Evolutionary conservation across 2,329 filamentous ascomycete species (phyloP), one percentile per base, ranked within the genome.

Genomic region (Alternaria conjuncta): DNA sequence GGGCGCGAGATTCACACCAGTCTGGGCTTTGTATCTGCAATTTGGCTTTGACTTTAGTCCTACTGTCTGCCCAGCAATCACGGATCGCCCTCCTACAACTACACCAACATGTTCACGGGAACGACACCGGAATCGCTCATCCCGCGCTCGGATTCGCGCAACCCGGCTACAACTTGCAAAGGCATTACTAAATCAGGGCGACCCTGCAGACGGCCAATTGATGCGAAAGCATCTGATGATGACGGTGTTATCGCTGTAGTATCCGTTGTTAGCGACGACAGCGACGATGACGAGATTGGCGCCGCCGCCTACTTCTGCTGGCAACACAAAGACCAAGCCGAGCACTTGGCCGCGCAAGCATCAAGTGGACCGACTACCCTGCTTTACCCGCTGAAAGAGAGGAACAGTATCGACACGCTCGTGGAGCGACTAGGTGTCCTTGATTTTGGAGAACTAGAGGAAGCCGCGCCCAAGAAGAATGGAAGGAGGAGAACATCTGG

Each of bases 291-390:
- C 60, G 85, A 88, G 51, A 86, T 88, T 64, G 84, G 82, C 32
- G 88, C 89, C 61, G 80, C 81, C 5, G 84, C 81, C n/a, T 86
- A 90, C 54, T 97, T 94, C 82, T 98, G 95, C 84, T 97, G 92
- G 91, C 94, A 97, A 79, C 96, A 99, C 83, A 94, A 92, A 77
- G 93, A 96, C 61, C 96, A 99, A 80, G 93, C 93, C 3, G 77
- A 82, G 57, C 76, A 71, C 12, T 61, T 82, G 13, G 72, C 60
- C 75, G 62, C 68, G 13, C 60, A 60, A 23, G 61, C 63, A n/a
- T 62, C 64, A 7, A 60, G 65, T 5, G 69, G 71, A 15, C 72
- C 75, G 28, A 74, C 74, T 45, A 82, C 82, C 26, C 78, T 82
- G 18, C 82, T 86, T 5, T 85, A 88, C 7, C 87, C 89, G 5